Evolutionary conservation across 495 filamentous ascomycete genomes (phyloP), one percentile per base, ranked within the genome.

Genomic region (Talaromyces proteolyticus): DNA sequence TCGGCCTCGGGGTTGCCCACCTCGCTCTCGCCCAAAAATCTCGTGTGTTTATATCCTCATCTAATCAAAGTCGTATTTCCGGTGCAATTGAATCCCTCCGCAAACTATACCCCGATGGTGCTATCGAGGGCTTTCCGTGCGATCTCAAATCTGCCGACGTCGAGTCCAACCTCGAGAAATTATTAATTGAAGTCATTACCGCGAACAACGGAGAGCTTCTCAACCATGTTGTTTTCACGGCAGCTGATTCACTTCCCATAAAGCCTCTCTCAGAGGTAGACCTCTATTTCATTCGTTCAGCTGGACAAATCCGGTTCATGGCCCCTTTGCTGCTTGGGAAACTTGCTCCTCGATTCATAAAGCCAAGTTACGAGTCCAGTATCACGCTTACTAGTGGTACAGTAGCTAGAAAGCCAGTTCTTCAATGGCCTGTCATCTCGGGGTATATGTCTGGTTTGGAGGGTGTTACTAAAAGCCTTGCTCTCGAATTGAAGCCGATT

Each of bases 401-500:
- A 3, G 66, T 73, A 10, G 64, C 72, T 2, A 53, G 75, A 18
- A 71, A 69, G 48, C 82, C 83, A 11, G 23, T 49, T 0, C 67
- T 67, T 1, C 70, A 70, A 5, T 84, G 78, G 78, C 54, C 64
- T 7, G 47, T 79, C 1, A 57, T 74, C 0, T 70, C 73, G 8
- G 64, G 54, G 18, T 69, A 69, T 53, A 70, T 60, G 3, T 76
- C 77, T 53, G 78, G 67, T 5, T 23, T 70, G 8, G 55, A 58
- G 22, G 71, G 69, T 20, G 60, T 80, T 39, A 59, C 58, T 16
- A 60, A 70, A 3, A 68, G 64, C 20, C 60, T 84, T 11, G 80
- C 79, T 3, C 53, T 81, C 1, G 80, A 81, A 53, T 49, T 84
- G 41, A 63, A 61, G 50, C 80, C 81, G 0, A 52, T 80, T 4